Conservation (phyloP, 352 stramenopile species). For the Phytophthora hybrid region DNA sequence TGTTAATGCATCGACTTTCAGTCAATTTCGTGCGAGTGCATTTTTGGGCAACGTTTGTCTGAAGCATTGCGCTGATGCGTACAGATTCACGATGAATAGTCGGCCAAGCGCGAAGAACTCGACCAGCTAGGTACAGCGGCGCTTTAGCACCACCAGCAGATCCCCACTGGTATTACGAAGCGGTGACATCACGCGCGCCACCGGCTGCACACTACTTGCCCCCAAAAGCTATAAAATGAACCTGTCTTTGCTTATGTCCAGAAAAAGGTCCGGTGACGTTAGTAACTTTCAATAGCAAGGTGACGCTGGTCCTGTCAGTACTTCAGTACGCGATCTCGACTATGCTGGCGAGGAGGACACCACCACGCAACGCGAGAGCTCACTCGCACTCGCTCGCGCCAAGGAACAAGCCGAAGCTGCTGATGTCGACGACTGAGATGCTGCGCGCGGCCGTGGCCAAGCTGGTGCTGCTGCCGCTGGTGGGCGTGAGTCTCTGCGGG, state of each 20-base stretch:
- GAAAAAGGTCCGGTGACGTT: too few species aligned
- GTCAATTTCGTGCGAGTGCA: background rate
- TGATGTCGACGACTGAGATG: constrained; percentile 21
- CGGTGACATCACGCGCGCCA: too few species aligned
- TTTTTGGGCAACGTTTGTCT: constrained; percentile 5
- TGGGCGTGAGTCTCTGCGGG: constrained; percentile 71
- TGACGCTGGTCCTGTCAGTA: background rate
- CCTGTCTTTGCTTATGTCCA: background rate
- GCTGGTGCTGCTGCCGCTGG: constrained; percentile 69
- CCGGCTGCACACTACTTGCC: too few species aligned
- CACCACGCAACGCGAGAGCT: constrained; percentile 5
- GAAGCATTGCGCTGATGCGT: constrained; percentile 4
- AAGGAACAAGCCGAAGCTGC: constrained; percentile 23
- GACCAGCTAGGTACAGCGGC: background rate
- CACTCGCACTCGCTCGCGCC: constrained; percentile 26
- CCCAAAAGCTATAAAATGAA: background rate
- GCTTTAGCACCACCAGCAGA: constrained; percentile 4
- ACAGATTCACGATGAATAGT: constrained; percentile 39
- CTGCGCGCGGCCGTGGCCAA: constrained; percentile 53
- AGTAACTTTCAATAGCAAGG: too few species aligned
- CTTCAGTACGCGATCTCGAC: constrained; percentile 11
- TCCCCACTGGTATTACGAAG: too few species aligned
- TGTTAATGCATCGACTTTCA: background rate
- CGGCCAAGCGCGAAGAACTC: too few species aligned
- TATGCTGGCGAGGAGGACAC: constrained; percentile 16